Evolutionary conservation across 1,139 yeast species (phyloP).

Genomic region (Nakaseomyces kungkrabaensis): DNA sequence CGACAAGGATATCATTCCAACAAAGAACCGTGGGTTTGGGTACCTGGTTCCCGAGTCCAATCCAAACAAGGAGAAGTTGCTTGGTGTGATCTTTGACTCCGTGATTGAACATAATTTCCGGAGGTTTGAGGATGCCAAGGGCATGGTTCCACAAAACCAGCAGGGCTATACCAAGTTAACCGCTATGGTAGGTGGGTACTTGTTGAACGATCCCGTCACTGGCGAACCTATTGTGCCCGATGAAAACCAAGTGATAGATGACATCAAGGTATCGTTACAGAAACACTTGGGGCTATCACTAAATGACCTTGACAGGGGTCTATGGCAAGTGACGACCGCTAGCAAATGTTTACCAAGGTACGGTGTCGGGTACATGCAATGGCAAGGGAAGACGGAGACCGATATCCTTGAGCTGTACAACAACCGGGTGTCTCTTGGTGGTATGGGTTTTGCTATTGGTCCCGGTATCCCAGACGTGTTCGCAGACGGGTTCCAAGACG

Average conservation of each 20-base stretch:
- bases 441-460: slow-evolving; percentile 74
- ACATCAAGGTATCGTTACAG: slow-evolving; percentile 40
- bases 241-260: slow-evolving; percentile 34
- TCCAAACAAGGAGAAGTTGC: slow-evolving; percentile 47
- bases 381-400: slow-evolving; percentile 34
- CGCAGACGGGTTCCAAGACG: slow-evolving; percentile 50
- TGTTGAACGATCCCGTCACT: slow-evolving; percentile 31
- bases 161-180: slow-evolving; percentile 58
- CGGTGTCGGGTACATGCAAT: slow-evolving; percentile 56
- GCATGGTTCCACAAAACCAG: slow-evolving; percentile 11
- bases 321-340: slow-evolving; percentile 26
- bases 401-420: slow-evolving; percentile 31
- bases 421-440: slow-evolving; percentile 53
- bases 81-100: slow-evolving; percentile 89
- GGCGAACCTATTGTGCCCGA: slow-evolving; percentile 36
- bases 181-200: slow-evolving; percentile 84
- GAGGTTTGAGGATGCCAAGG: slow-evolving; percentile 20
- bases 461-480: slow-evolving; percentile 89
- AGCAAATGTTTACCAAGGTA: slow-evolving; percentile 72
- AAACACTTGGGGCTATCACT: slow-evolving; percentile 43
- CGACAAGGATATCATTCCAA: slow-evolving; percentile 28
- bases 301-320: slow-evolving; percentile 28
- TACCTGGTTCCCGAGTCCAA: slow-evolving; percentile 62
- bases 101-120: slow-evolving; percentile 51
- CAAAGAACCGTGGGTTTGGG: slow-evolving; percentile 61